Percentiles rank a stretch among this genome's conserved stretches.
Evolutionary conservation across 805 yeast species (phyloP).

Genomic region (Blastobotrys peoriensis): DNA sequence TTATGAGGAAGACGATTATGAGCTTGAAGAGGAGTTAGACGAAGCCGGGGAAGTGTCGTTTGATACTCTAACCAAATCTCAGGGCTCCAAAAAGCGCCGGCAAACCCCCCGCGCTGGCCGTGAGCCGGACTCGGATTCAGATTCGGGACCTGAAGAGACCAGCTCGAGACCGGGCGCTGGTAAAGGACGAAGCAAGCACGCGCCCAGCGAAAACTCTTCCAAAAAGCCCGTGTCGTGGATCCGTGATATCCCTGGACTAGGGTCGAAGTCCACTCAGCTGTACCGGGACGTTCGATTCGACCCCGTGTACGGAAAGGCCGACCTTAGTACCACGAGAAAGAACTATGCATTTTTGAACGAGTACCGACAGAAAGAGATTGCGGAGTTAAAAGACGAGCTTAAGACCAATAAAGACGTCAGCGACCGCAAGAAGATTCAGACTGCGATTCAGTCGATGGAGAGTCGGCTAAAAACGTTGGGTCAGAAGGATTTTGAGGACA

Average conservation of each 20-base stretch:
- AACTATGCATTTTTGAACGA: constrained; percentile 83
- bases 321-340: constrained; percentile 56
- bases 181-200: constrained; percentile 62
- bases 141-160: constrained; percentile 15
- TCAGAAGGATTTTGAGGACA: constrained; percentile 67
- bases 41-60: constrained; percentile 21
- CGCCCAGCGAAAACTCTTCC: constrained; percentile 75
- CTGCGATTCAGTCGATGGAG: constrained; percentile 30
- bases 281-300: constrained; percentile 87
- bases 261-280: constrained; percentile 33
- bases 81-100: constrained; percentile 24
- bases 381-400: constrained; percentile 49
- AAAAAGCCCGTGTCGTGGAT: constrained; percentile 63
- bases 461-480: constrained; percentile 54
- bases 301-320: constrained; percentile 81
- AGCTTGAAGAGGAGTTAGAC: background rate
- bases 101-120: background rate
- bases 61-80: constrained; percentile 26
- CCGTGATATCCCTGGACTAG: constrained; percentile 54
- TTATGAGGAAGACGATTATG: constrained; percentile 6
- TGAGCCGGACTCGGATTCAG: constrained; percentile 16
- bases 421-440: constrained; percentile 30
- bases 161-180: background rate
- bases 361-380: constrained; percentile 70
- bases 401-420: constrained; percentile 40